Base-by-base conservation (phyloP, 257 asterid species). In the Petrea volubilis region DNA sequence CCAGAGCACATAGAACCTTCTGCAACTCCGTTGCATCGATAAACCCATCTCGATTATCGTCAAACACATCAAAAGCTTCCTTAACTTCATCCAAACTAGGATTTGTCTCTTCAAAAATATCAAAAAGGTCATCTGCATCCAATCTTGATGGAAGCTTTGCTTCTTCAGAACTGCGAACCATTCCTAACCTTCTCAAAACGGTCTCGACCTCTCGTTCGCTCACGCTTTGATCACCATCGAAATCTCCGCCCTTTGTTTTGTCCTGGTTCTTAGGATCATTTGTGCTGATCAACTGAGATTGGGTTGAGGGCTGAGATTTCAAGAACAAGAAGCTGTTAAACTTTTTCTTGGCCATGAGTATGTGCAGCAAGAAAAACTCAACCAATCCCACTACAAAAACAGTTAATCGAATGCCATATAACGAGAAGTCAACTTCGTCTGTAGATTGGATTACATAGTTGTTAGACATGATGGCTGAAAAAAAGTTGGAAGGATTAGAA, bases 11-110 rank as follows among this genome's bases (percentile, higher is more conserved):
- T 0, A 91, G 29, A 53, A 91, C 76, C 62, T 70, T 84, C 59
- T 85, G 95, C 87, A 91, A 76, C 66, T 91, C 97, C 62, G 10
- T 25, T 3, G 86, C 93, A 60, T 91, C 93, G 25, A 91, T 83
- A 77, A 81, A 91, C 14, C 97, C 97, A 74, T 91, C 96, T 67
- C 67, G 73, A 46, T 91, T 80, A 21, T 56, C 74, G 46, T 91
- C 97, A 66, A 84, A 91, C 49, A 89, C 88, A 25, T 81, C 85
- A 13, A 91, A 91, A 44, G 97, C 90, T 24, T 72, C 85, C 79
- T 62, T 81, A 53, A 80, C 79, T 64, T 91, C 95, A 18, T 79
- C 79, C 80, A 62, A 72, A n/a, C 73, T 70, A 0, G 81, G 81
- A 9, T 63, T 68, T 36, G 80, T 27, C 41, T 78, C 91, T 27